Percentiles rank a stretch among this genome's conserved stretches.
Conservation (phyloP, 441 rosid genomes). For the Adansonia madagascariensis region DNA sequence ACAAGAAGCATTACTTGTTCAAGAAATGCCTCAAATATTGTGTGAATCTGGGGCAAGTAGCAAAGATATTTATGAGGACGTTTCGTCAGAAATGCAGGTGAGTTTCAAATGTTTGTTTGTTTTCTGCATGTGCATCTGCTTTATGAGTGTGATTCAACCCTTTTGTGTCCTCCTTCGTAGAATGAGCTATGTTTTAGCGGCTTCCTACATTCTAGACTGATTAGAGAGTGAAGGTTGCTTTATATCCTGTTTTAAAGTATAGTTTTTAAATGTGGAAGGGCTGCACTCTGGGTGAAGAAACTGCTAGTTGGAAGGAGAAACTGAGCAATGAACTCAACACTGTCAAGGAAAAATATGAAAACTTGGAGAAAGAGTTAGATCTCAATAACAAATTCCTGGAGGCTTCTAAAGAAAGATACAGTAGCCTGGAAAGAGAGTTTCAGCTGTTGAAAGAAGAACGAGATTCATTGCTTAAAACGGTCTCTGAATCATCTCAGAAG, state of each 20-base stretch:
- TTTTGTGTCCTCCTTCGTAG: not conserved
- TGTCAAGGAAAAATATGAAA: conserved; percentile 53
- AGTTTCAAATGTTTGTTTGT: not conserved
- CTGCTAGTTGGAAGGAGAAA: conserved; percentile 44
- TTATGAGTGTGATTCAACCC: not conserved
- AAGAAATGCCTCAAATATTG: conserved; percentile 58
- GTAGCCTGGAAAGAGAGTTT: conserved; percentile 59
- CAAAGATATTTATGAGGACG: conserved; percentile 55
- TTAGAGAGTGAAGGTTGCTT: conserved; percentile 21
- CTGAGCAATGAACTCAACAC: conserved; percentile 49
- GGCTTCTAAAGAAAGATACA: conserved; percentile 54
- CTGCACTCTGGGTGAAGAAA: conserved; percentile 46
- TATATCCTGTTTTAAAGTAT: conserved; percentile 39
- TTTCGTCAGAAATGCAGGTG: conserved; percentile 63
- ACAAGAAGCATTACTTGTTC: conserved; percentile 45
- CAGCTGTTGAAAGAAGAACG: conserved; percentile 62
- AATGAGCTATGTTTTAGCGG: not conserved
- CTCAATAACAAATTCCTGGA: conserved; percentile 48
- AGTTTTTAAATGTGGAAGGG: conserved; percentile 60
- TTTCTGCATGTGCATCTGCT: not conserved
- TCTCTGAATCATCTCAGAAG: conserved; percentile 51
- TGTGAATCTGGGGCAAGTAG: conserved; percentile 51
- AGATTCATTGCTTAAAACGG: conserved; percentile 45
- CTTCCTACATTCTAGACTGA: conserved; percentile 12
- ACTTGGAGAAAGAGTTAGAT: conserved; percentile 51